phyloP scores from a whole-genome alignment of 2,329 filamentous ascomycete genomes.

The Colletotrichum costaricense region DNA sequence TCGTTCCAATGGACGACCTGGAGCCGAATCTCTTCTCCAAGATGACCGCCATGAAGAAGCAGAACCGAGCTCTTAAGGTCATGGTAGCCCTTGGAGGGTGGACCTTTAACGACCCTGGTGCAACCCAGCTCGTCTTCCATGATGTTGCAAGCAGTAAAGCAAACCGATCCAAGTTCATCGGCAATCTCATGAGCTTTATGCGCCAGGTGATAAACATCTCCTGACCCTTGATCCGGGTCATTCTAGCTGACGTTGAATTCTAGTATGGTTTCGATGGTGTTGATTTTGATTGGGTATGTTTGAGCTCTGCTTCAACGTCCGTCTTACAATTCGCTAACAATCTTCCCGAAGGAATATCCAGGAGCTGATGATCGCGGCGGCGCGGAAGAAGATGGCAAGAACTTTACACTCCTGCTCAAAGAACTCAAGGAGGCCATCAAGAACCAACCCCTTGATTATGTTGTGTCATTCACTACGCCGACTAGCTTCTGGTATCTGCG shows the following conservation, averaged over 20 bases:
- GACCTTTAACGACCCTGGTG: conserved; percentile 14
- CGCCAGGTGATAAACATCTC: too few relatives aligned
- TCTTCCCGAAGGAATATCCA: conserved; percentile 44
- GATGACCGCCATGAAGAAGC: conserved; percentile 22
- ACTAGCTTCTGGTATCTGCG: too few relatives aligned
- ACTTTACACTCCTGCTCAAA: conserved; percentile 42
- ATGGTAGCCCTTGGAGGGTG: conserved; percentile 27
- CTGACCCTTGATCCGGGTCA: too few relatives aligned
- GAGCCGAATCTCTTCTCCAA: conserved; percentile 20
- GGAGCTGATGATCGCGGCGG: conserved; percentile 52
- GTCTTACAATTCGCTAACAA: too few relatives aligned
- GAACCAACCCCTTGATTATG: too few relatives aligned
- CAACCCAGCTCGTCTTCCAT: conserved; percentile 41
- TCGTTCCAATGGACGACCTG: conserved; percentile 22
- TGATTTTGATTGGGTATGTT: conserved; percentile 56
- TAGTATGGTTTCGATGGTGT: conserved; percentile 37
- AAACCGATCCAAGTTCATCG: conserved; percentile 42
- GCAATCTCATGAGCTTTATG: neutral
- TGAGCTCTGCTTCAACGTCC: too few relatives aligned
- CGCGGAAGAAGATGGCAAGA: conserved; percentile 45
- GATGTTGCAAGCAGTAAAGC: conserved; percentile 42
- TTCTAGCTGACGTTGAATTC: too few relatives aligned
- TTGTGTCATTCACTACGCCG: too few relatives aligned
- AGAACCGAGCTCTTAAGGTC: conserved; percentile 34
- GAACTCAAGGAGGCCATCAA: conserved; percentile 24